These are phyloP conservation scores for Penicillium sp. DNA, from an alignment of 2,329 filamentous ascomycete genomes.

Conservation along the genomic window DNA sequence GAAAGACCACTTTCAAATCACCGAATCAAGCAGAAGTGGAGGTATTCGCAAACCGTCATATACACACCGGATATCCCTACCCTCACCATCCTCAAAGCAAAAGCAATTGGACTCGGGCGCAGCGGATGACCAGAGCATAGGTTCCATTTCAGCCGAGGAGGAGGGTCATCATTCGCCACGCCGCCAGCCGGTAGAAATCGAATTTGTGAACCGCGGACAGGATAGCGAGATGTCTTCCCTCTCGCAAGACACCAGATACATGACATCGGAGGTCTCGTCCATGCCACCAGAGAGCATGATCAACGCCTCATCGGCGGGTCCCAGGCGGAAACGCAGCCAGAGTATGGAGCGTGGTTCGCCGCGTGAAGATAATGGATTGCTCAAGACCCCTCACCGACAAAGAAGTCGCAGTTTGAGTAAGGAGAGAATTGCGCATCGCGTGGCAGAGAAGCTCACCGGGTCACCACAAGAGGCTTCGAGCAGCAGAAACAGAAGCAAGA, in stretches of 20 bases:
- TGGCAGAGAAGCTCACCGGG: constrained; percentile 63
- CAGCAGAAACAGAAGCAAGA: constrained; percentile 43
- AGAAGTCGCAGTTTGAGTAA: constrained; percentile 64
- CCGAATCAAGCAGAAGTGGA: constrained; percentile 63
- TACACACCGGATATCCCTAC: constrained; percentile 65
- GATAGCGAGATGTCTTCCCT: constrained; percentile 63
- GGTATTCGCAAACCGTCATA: constrained; percentile 63
- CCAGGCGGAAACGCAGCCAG: constrained; percentile 50
- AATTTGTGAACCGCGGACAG: constrained; percentile 69
- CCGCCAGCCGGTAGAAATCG: constrained; percentile 76
- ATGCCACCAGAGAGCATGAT: constrained; percentile 72
- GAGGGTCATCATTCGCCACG: constrained; percentile 72
- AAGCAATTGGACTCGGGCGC: constrained; percentile 35
- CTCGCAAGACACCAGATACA: constrained; percentile 62
- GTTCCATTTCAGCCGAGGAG: constrained; percentile 73
- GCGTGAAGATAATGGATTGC: constrained; percentile 42
- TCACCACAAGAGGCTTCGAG: constrained; percentile 48
- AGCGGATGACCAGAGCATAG: constrained; percentile 63
- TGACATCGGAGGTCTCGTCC: constrained; percentile 81
- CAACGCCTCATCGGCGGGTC: constrained; percentile 51
- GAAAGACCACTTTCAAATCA: constrained; percentile 82
- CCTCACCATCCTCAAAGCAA: constrained; percentile 38
- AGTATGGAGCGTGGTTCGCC: constrained; percentile 46
- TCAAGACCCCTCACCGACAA: constrained; percentile 59
- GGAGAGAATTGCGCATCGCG: constrained; percentile 66